Percentiles rank a stretch among this genome's conserved stretches.
Conservation (phyloP, 805 yeast genomes). For the Saccharomycopsis malanga region DNA sequence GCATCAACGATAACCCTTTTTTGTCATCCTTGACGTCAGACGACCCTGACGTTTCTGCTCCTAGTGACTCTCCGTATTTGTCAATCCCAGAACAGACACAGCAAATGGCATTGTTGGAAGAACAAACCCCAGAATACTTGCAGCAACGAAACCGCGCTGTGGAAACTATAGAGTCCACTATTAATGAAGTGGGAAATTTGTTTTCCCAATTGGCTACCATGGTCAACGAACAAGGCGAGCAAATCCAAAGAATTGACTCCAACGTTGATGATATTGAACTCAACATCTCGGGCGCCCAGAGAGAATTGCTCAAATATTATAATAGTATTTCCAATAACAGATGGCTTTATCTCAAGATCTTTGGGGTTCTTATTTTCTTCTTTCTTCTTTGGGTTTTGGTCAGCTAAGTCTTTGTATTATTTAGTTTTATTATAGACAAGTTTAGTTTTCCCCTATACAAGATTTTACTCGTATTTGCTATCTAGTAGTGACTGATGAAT, state of each 20-base stretch:
- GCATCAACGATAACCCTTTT: conserved; percentile 32
- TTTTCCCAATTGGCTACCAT: conserved; percentile 93
- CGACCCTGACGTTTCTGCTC: conserved; percentile 29
- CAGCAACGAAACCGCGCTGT: conserved; percentile 86
- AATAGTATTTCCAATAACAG: conserved; percentile 82
- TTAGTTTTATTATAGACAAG: too few species aligned
- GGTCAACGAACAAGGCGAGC: conserved; percentile 97
- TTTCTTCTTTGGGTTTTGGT: conserved; percentile 75
- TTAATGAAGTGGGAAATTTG: conserved; percentile 90
- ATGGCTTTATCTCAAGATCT: conserved; percentile 85
- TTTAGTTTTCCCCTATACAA: too few species aligned
- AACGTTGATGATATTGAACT: conserved; percentile 90
- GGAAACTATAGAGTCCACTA: conserved; percentile 94
- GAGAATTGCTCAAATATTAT: conserved; percentile 86
- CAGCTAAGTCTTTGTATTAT: conserved; percentile 28
- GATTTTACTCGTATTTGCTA: too few species aligned
- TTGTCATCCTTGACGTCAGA: conserved; percentile 22
- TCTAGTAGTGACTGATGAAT: too few species aligned
- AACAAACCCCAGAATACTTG: conserved; percentile 64
- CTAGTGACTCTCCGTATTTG: conserved; percentile 40
- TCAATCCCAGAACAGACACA: conserved; percentile 84
- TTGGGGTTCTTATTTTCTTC: conserved; percentile 76
- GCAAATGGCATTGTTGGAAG: conserved; percentile 73
- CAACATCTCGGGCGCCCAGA: conserved; percentile 88
- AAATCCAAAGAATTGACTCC: conserved; percentile 88